Conservation (phyloP, 495 filamentous ascomycete species). For the Penicillium nucicola region DNA sequence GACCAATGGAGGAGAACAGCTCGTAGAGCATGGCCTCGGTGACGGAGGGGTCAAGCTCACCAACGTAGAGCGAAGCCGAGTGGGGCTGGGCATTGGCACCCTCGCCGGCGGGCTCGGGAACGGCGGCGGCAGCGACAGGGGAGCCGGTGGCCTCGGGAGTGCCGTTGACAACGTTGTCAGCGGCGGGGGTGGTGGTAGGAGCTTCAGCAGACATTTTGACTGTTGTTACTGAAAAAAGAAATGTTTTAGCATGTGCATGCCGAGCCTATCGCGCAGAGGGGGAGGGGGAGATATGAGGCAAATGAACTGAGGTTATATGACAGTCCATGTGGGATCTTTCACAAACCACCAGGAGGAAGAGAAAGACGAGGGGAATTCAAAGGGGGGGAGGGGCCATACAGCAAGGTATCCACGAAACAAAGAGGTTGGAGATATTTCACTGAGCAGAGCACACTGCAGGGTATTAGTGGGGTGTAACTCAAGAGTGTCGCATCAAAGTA, state of each 20-base stretch:
- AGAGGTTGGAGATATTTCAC: slow-evolving; percentile 15
- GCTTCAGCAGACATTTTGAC: slow-evolving; percentile 48
- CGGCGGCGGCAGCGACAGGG: slow-evolving; percentile 20
- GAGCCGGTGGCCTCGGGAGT: slow-evolving; percentile 37
- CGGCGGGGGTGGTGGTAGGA: slow-evolving; percentile 40
- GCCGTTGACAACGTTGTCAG: slow-evolving; percentile 40
- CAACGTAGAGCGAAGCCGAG: slow-evolving; percentile 97
- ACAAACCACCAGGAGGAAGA: background rate
- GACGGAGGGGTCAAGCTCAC: slow-evolving; percentile 94
- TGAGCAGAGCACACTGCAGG: slow-evolving; percentile 7
- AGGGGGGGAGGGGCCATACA: slow-evolving; percentile 9
- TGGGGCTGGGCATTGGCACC: slow-evolving; percentile 77
- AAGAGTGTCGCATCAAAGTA: background rate
- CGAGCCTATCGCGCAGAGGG: slow-evolving; percentile 5
- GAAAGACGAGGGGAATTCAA: slow-evolving; percentile 6
- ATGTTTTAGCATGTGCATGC: slow-evolving; percentile 13
- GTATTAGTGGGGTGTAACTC: background rate
- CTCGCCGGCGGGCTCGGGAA: slow-evolving; percentile 36
- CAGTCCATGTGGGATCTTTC: slow-evolving; percentile 15
- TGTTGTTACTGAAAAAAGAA: slow-evolving; percentile 18
- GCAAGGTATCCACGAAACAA: slow-evolving; percentile 15
- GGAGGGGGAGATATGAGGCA: slow-evolving; percentile 1
- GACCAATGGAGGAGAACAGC: slow-evolving; percentile 98
- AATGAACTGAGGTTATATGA: slow-evolving; percentile 11
- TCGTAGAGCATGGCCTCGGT: slow-evolving; percentile 99